Percentiles rank a stretch among this genome's conserved stretches.
phyloP scores from a whole-genome alignment of 1,284 basidiomycete species.

The Puccinia triticina region DNA sequence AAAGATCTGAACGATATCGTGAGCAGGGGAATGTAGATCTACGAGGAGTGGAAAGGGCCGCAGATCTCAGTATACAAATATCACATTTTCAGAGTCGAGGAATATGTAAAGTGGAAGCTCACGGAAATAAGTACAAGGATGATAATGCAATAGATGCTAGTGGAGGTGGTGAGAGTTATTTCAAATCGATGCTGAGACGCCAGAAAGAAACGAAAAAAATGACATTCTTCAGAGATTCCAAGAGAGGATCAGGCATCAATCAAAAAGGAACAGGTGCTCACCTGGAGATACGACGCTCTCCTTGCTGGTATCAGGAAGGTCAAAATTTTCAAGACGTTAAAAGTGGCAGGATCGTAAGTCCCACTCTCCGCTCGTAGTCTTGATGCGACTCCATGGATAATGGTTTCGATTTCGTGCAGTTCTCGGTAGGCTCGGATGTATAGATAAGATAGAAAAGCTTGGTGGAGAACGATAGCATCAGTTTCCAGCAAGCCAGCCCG shows the following conservation, averaged over 20 bases:
- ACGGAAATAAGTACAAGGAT: not conserved
- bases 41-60: not conserved
- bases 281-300: not conserved
- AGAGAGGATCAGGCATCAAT: not conserved
- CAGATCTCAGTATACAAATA: not conserved
- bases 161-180: not conserved
- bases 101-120: not conserved
- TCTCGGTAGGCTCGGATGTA: not conserved
- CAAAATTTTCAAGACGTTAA: not conserved
- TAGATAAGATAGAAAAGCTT: not conserved
- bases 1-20: not conserved
- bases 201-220: not conserved
- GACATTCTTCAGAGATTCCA: not conserved
- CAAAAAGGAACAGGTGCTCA: not conserved
- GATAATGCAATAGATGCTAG: not conserved
- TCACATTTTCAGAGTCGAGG: not conserved
- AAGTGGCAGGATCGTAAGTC: not conserved
- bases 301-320: not conserved
- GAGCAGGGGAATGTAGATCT: constrained; percentile 15
- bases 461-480: not conserved
- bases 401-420: not conserved
- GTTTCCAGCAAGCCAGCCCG: not conserved
- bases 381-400: not conserved
- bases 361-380: not conserved
- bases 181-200: not conserved